A percentile compares a stretch with the other conserved stretches of the same genome.
Conservation (phyloP, 2,329 filamentous ascomycete genomes). For the Fusarium stilboides region DNA sequence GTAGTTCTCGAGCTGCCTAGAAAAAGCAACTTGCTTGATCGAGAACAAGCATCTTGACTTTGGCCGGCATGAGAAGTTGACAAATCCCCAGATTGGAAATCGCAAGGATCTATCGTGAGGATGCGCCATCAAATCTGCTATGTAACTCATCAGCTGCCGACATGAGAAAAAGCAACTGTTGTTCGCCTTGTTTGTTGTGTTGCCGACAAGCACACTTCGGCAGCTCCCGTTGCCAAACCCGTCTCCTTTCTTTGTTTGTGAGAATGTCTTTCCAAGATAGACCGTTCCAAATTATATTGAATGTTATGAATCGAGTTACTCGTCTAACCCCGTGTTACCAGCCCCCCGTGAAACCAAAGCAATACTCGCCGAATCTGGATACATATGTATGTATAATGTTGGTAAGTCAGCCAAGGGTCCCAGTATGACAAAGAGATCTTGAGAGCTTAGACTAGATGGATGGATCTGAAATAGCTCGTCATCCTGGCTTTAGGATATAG, state of each 20-base stretch:
- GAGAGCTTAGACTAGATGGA: slow-evolving; percentile 3
- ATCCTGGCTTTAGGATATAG: slow-evolving; percentile 3
- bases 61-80: not conserved
- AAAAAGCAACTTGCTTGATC: slow-evolving; percentile 31
- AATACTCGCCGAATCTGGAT: slow-evolving; percentile 1
- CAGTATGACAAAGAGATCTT: not conserved
- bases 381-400: not conserved
- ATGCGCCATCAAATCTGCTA: slow-evolving; percentile 20
- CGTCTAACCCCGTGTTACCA: not conserved
- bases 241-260: too few species aligned
- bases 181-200: not conserved
- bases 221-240: not conserved
- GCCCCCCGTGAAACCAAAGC: not conserved
- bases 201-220: not conserved
- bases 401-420: not conserved
- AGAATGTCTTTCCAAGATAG: not conserved
- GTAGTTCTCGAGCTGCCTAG: slow-evolving; percentile 13
- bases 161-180: slow-evolving; percentile 24
- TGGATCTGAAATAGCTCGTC: slow-evolving; percentile 26
- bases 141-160: slow-evolving; percentile 23
- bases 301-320: not conserved
- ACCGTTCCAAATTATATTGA: slow-evolving; percentile 4
- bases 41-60: slow-evolving; percentile 6
- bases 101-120: not conserved
- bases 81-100: not conserved